Evolutionary conservation across 257 asterid species (phyloP), one percentile per base, ranked within the genome.

Genomic region (Solanum peruvianum): DNA sequence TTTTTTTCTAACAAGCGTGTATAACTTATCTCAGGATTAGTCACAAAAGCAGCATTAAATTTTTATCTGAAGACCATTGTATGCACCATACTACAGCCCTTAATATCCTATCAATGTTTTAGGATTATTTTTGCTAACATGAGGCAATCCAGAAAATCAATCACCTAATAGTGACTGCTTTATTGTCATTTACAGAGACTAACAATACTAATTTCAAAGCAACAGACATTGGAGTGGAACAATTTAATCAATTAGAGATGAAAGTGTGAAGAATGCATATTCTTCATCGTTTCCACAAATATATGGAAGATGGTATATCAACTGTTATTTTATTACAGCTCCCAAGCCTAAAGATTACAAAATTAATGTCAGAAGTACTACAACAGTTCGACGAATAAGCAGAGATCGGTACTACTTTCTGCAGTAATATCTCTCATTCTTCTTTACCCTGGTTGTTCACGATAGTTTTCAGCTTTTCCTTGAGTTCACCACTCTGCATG

Each of bases 401-500:
- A 81, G 44, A 81, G 44, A 81, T 0, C 4, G 1, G 52, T 49
- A 29, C 31, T 81, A 81, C 27, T 18, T 33, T 49, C 45, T 29
- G 70, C 21, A 31, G 18, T 31, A 29, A 49, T 31, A 31, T 56
- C 6, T 13, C 80, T 91, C 88, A 83, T 88, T 86, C 94, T 76
- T 86, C 86, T 89, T 90, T 85, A 83, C 91, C 89, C 86, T 88
- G 89, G 73, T 88, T 89, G 44, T 20, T 94, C 11, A 89, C 41
- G 66, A 85, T 31, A 73, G 71, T 91, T 86, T 92, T 90, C 93
- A 96, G 91, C 90, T 91, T 94, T 77, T 92, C 93, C 89, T 91
- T 89, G 88, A 96, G 92, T 78, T 96, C 98, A 78, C 99, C 98
- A 11, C 41, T 93, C 99, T 95, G 96, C 92, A 86, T 18, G 31